These are phyloP conservation scores for Magnolia changhungtana DNA, from an alignment of 164 flowering plant species.

Conservation along the genomic window DNA sequence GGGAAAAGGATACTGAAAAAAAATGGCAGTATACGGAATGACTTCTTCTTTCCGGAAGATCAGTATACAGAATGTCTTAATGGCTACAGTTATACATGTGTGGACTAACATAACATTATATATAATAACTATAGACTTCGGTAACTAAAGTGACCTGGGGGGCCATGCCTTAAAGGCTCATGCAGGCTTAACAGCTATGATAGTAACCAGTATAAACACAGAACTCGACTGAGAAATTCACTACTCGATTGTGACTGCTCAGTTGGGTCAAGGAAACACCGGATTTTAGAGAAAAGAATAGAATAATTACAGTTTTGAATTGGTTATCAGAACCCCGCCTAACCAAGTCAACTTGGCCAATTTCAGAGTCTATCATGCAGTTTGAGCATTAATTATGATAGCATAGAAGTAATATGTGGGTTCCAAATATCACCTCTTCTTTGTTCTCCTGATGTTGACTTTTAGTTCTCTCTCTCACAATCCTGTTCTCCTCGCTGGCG, in stretches of 20 bases:
- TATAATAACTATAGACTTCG: not conserved
- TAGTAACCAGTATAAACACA: not conserved
- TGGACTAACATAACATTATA: no score
- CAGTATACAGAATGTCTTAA: no score
- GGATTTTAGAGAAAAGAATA: not conserved
- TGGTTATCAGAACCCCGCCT: not conserved
- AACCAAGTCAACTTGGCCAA: not conserved
- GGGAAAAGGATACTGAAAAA: not conserved
- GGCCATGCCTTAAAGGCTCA: not conserved
- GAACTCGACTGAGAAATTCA: not conserved
- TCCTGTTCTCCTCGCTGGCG: slow-evolving; percentile 49
- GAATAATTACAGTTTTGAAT: not conserved
- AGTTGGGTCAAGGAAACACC: not conserved
- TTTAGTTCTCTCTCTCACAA: slow-evolving; percentile 61
- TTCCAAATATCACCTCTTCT: slow-evolving; percentile 54
- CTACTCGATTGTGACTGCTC: not conserved
- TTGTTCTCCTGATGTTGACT: slow-evolving; percentile 61
- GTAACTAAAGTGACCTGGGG: not conserved
- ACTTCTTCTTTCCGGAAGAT: no score
- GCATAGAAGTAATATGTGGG: not conserved
- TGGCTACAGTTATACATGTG: no score
- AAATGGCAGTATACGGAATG: not conserved
- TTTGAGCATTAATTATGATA: not conserved
- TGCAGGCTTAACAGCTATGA: not conserved
- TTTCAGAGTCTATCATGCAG: not conserved